Conservation (phyloP, 2,329 filamentous ascomycete species). For the Trichoderma afroharzianum region DNA sequence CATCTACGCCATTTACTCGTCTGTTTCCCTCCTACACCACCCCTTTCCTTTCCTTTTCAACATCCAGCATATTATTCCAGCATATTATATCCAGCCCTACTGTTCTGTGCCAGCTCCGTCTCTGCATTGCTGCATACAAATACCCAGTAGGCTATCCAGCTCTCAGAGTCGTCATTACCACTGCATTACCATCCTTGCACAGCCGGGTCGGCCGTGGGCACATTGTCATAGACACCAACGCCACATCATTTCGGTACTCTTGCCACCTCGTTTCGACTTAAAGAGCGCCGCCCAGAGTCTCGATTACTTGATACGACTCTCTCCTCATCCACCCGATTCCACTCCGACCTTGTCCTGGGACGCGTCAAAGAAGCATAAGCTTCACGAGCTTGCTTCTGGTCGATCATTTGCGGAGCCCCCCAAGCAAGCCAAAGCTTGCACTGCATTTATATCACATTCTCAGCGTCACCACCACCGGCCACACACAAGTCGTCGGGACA, state of each 20-base stretch:
- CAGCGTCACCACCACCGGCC: background rate
- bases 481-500: background rate
- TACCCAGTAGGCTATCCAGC: background rate
- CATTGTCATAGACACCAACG: slow-evolving; percentile 1
- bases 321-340: background rate
- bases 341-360: background rate
- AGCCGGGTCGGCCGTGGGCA: background rate
- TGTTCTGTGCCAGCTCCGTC: background rate
- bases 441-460: background rate
- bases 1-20: background rate
- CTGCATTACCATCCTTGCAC: background rate
- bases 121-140: background rate
- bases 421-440: background rate
- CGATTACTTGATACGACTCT: background rate
- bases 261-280: slow-evolving; percentile 13
- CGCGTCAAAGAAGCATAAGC: background rate
- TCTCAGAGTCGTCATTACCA: background rate
- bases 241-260: slow-evolving; percentile 17
- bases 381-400: background rate
- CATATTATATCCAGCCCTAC: background rate
- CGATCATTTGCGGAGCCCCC: background rate
- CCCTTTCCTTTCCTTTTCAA: background rate
- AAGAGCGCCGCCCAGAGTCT: background rate
- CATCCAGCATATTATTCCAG: background rate
- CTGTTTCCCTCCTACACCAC: background rate